These are phyloP conservation scores for Microthyrium microscopicum DNA, from an alignment of 2,329 filamentous ascomycete species.

Conservation along the genomic window DNA sequence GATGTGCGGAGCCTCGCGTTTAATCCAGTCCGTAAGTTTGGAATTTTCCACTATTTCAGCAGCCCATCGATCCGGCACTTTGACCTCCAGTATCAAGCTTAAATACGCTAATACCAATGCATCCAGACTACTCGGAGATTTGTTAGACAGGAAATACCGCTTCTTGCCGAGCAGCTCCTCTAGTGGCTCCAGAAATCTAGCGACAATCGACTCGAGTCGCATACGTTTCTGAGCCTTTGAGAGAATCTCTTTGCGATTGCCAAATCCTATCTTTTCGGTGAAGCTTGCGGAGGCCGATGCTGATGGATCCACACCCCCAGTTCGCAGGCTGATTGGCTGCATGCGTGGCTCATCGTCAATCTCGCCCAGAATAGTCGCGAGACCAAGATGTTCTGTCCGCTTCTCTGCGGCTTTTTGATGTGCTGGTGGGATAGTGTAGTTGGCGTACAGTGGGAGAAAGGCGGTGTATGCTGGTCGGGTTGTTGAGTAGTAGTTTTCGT, in stretches of 20 bases:
- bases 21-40: too few species aligned
- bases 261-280: neutral
- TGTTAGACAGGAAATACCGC: conserved; percentile 36
- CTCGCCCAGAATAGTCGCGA: conserved; percentile 5
- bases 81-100: conserved; percentile 49
- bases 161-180: conserved; percentile 42
- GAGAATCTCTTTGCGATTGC: neutral
- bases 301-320: conserved; percentile 1
- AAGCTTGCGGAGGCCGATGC: neutral
- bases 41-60: too few species aligned
- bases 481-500: conserved; percentile 62
- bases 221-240: conserved; percentile 34
- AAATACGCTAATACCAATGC: conserved; percentile 71
- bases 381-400: conserved; percentile 38
- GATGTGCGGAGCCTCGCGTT: too few species aligned
- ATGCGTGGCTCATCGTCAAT: neutral
- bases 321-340: too few species aligned
- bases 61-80: conserved; percentile 46
- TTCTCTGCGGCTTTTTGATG: conserved; percentile 53
- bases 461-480: conserved; percentile 69
- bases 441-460: conserved; percentile 71
- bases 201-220: conserved; percentile 55
- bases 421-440: conserved; percentile 67
- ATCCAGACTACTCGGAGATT: conserved; percentile 49
- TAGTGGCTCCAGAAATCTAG: conserved; percentile 55